Conservation (phyloP, 75 land plant genomes). For the Picea glauca region DNA sequence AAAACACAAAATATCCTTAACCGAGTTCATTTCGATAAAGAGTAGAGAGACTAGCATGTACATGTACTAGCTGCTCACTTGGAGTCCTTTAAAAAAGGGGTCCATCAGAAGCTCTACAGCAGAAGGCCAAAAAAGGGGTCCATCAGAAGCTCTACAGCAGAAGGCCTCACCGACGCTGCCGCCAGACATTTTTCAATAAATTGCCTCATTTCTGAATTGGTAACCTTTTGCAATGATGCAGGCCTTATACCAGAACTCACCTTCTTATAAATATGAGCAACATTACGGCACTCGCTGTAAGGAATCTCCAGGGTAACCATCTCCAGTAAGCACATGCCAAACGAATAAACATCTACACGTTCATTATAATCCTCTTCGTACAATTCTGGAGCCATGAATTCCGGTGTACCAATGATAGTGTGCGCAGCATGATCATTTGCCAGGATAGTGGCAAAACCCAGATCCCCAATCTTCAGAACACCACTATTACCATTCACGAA, state of each 20-base stretch:
- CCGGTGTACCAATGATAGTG: constrained; percentile 71
- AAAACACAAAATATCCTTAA: too few relatives aligned
- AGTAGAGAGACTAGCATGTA: too few relatives aligned
- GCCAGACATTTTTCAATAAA: constrained; percentile 46
- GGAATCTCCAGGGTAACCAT: constrained; percentile 72
- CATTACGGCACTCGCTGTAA: constrained; percentile 67
- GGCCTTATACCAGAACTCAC: constrained; percentile 64
- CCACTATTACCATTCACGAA: constrained; percentile 82
- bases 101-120: constrained; percentile 42
- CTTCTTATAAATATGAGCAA: constrained; percentile 63
- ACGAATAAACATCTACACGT: constrained; percentile 73
- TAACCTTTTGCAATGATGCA: constrained; percentile 37
- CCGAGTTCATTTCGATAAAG: too few relatives aligned
- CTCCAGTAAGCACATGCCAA: constrained; percentile 88
- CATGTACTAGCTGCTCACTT: not conserved
- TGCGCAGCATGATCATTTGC: constrained; percentile 52
- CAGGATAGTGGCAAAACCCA: constrained; percentile 61
- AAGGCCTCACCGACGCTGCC: constrained; percentile 21
- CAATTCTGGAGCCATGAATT: constrained; percentile 90
- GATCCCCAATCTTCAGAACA: constrained; percentile 72
- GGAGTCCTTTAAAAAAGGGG: constrained; percentile 17
- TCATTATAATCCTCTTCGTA: constrained; percentile 81
- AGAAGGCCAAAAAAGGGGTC: constrained; percentile 43
- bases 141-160: constrained; percentile 40
- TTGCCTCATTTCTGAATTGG: constrained; percentile 24